Conservation (phyloP, 805 yeast species). For the Metschnikowia cerradonensis region DNA sequence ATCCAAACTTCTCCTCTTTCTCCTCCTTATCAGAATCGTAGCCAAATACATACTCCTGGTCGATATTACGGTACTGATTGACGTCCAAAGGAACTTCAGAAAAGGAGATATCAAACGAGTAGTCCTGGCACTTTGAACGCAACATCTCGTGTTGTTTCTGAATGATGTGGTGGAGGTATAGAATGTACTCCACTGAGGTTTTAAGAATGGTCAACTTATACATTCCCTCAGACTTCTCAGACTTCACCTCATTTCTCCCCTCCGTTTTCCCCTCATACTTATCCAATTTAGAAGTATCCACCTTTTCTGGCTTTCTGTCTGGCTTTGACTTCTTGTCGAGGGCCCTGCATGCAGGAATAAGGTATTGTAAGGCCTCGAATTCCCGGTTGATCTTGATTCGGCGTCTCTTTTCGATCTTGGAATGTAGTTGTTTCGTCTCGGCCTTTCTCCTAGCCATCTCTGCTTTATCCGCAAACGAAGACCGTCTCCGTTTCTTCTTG, state of each 20-base stretch:
- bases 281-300: no score
- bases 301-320: no score
- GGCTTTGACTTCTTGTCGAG: constrained; percentile 21
- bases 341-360: constrained; percentile 75
- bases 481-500: constrained; percentile 38
- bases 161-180: constrained; percentile 60
- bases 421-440: constrained; percentile 52
- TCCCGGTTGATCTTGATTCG: constrained; percentile 77
- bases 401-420: constrained; percentile 75
- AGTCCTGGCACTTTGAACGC: constrained; percentile 20
- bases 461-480: constrained; percentile 35
- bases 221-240: constrained; percentile 52
- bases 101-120: constrained; percentile 44
- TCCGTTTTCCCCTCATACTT: no score
- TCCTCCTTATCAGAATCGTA: constrained; percentile 6
- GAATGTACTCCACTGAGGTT: constrained; percentile 77
- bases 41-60: constrained; percentile 51
- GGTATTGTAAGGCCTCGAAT: constrained; percentile 71
- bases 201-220: constrained; percentile 77
- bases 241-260: no score
- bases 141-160: constrained; percentile 48
- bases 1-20: neutral
- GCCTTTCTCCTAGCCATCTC: constrained; percentile 38
- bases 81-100: constrained; percentile 55
- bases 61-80: constrained; percentile 56